Evolutionary conservation across 306 rosid genomes (phyloP).

Genomic region (Lathyrus sativus): DNA sequence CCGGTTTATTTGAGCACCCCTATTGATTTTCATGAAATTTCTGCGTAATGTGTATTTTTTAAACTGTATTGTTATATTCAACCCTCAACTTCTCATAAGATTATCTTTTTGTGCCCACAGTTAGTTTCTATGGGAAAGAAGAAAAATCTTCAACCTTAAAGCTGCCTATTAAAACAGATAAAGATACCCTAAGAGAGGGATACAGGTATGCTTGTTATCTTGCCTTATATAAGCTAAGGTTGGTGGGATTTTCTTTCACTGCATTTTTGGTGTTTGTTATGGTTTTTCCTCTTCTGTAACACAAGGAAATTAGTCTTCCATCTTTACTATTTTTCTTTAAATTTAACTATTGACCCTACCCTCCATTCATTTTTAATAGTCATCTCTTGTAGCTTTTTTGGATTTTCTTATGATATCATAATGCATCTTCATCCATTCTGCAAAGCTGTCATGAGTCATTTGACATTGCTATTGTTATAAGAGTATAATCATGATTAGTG

Average conservation of each 20-base stretch:
- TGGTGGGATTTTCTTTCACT: conserved; percentile 11
- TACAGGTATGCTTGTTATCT: conserved; percentile 56
- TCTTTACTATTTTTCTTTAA: background rate
- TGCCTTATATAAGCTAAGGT: conserved; percentile 5
- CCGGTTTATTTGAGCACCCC: no score
- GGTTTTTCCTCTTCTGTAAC: background rate
- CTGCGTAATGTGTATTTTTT: conserved; percentile 12
- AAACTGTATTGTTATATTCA: conserved; percentile 25
- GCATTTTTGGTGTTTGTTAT: conserved; percentile 11
- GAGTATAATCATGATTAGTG: conserved; percentile 17
- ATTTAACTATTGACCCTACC: conserved; percentile 6
- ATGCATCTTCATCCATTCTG: background rate
- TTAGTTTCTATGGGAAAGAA: conserved; percentile 72
- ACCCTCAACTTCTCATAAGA: conserved; percentile 3
- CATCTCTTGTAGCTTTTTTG: background rate
- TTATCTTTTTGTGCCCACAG: conserved; percentile 49
- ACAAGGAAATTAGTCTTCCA: background rate
- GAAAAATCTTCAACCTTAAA: conserved; percentile 50
- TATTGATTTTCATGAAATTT: conserved; percentile 23
- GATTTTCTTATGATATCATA: conserved; percentile 15
- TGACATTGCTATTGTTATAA: conserved; percentile 2
- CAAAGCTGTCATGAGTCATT: conserved; percentile 1
- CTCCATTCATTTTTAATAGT: background rate
- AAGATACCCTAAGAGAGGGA: conserved; percentile 89
- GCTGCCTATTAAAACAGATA: conserved; percentile 86